A percentile compares a stretch with the other conserved stretches of the same genome.
phyloP scores from a whole-genome alignment of 371 early-diverging fungal genomes.

The Coemansia sp. region DNA sequence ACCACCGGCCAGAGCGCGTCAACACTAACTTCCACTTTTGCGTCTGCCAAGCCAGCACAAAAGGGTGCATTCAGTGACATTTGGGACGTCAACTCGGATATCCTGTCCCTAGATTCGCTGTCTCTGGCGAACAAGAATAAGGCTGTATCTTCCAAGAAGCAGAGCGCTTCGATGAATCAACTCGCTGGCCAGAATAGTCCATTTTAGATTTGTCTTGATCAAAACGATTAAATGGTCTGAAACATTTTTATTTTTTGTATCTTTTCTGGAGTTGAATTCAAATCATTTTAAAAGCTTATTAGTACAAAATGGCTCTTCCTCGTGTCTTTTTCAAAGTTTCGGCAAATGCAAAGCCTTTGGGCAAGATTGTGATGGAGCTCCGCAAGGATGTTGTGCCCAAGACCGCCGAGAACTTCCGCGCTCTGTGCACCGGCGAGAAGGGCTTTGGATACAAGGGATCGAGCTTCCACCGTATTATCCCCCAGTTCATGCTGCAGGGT shows the following conservation, averaged over 20 bases:
- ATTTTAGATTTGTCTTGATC: not conserved
- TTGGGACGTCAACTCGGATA: slow-evolving; percentile 41
- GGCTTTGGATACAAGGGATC: slow-evolving; percentile 88
- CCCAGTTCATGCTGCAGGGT: slow-evolving; percentile 99
- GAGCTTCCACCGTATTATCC: slow-evolving; percentile 93
- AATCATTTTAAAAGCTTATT: not conserved
- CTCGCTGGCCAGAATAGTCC: slow-evolving; percentile 19
- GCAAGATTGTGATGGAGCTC: slow-evolving; percentile 96
- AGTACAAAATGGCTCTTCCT: slow-evolving; percentile 2
- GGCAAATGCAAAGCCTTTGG: slow-evolving; percentile 73
- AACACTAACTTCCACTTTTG: not conserved
- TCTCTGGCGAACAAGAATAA: slow-evolving; percentile 33
- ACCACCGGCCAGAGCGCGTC: not conserved
- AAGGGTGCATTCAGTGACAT: slow-evolving; percentile 44
- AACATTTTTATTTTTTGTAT: not conserved
- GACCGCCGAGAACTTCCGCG: slow-evolving; percentile 98
- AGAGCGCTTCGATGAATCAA: slow-evolving; percentile 45
- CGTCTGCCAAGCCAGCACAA: not conserved
- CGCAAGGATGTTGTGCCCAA: slow-evolving; percentile 90
- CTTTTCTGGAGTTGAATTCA: not conserved
- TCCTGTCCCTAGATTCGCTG: slow-evolving; percentile 49
- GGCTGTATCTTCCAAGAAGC: slow-evolving; percentile 1
- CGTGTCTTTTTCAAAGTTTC: slow-evolving; percentile 88
- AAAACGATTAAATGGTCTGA: not conserved
- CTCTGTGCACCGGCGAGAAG: slow-evolving; percentile 73